Evolutionary conservation across 1,284 basidiomycete genomes (phyloP).

Genomic region (Ceratobasidium sp.): DNA sequence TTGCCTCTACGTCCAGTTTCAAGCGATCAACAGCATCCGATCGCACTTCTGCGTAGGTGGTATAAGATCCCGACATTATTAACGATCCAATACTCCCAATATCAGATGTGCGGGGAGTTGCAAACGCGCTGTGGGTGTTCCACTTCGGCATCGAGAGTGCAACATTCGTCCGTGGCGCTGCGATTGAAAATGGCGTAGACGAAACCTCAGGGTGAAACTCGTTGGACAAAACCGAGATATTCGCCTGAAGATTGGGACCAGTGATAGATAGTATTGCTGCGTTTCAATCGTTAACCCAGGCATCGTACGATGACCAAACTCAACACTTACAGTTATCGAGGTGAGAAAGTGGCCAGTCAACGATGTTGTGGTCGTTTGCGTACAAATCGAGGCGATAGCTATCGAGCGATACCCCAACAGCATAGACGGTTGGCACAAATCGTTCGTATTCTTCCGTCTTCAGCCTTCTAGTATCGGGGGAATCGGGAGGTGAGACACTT

Average conservation of each 20-base stretch:
- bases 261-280: conserved; percentile 76
- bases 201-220: conserved; percentile 78
- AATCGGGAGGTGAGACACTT: conserved; percentile 68
- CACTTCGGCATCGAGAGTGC: conserved; percentile 81
- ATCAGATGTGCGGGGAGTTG: conserved; percentile 57
- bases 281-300: neutral
- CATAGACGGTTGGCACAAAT: conserved; percentile 85
- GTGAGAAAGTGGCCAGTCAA: conserved; percentile 81
- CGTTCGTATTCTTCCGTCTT: conserved; percentile 72
- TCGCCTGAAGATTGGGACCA: conserved; percentile 67
- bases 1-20: conserved; percentile 72
- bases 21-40: conserved; percentile 82
- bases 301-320: conserved; percentile 38
- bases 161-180: conserved; percentile 67
- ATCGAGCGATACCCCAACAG: conserved; percentile 73
- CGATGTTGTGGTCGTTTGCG: conserved; percentile 94
- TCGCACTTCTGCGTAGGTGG: conserved; percentile 73
- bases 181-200: conserved; percentile 71
- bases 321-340: conserved; percentile 79
- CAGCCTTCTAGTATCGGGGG: neutral
- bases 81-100: conserved; percentile 71
- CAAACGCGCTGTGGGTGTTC: conserved; percentile 85
- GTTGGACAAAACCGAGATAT: conserved; percentile 71
- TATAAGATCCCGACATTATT: conserved; percentile 75
- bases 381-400: conserved; percentile 84